A percentile compares a stretch with the other conserved stretches of the same genome.
phyloP scores from a whole-genome alignment of 805 yeast genomes.

The Yarrowia divulgata region DNA sequence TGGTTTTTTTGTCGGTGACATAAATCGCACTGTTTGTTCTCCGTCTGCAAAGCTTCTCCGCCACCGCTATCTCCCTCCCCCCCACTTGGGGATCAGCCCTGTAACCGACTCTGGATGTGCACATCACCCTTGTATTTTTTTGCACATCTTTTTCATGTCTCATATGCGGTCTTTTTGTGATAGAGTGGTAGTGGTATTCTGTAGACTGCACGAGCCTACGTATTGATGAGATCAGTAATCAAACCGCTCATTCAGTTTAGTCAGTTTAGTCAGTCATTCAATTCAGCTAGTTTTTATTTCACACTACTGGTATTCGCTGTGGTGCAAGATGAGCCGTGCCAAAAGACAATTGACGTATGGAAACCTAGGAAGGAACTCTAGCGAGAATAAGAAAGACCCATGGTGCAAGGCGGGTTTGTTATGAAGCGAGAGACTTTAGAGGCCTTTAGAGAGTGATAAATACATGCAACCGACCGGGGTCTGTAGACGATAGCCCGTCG shows the following conservation, averaged over 20 bases:
- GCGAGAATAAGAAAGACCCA: neutral
- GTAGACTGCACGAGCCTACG: too few species aligned
- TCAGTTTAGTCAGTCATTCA: too few species aligned
- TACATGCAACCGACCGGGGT: too few species aligned
- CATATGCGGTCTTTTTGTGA: conserved; percentile 6
- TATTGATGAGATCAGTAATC: too few species aligned
- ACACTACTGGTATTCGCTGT: too few species aligned
- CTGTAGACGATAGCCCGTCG: too few species aligned
- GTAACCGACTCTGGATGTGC: neutral
- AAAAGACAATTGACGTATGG: conserved; percentile 2
- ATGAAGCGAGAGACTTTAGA: neutral
- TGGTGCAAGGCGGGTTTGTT: conserved; percentile 6
- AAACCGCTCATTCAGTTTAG: too few species aligned
- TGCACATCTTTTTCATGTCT: conserved; percentile 8
- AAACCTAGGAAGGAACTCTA: neutral
- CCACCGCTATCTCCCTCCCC: neutral
- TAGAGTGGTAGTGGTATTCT: too few species aligned
- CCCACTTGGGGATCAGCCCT: neutral
- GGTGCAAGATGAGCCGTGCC: conserved; percentile 4
- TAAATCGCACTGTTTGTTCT: too few species aligned
- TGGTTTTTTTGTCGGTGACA: too few species aligned
- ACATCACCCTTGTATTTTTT: neutral
- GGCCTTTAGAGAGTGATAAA: neutral
- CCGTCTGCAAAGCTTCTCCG: neutral
- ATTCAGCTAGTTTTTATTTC: too few species aligned